Percentiles rank a stretch among this genome's conserved stretches.
Conservation (phyloP, 768 basidiomycete species). For the Tulasnella sp. region DNA sequence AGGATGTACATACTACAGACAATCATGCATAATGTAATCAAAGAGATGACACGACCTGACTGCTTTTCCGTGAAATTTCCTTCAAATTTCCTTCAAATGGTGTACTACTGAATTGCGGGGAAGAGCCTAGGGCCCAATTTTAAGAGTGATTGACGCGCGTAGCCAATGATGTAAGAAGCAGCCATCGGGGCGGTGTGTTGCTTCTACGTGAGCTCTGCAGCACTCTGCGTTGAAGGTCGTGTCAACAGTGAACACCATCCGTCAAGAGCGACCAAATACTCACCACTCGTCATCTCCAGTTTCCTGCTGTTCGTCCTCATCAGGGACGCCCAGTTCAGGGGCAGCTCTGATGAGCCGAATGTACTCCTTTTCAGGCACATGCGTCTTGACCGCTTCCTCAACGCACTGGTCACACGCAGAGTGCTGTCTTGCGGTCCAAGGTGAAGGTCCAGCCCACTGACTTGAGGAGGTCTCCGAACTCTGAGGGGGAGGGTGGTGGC, state of each 20-base stretch:
- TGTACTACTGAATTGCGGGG: neutral
- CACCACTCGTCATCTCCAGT: neutral
- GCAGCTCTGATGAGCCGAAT: neutral
- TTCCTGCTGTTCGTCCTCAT: neutral
- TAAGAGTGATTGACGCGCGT: too few species aligned
- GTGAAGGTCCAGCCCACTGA: neutral
- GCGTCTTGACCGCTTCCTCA: neutral
- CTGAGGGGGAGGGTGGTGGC: neutral
- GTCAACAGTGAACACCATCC: neutral
- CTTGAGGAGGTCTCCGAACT: too few species aligned
- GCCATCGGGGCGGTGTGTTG: too few species aligned
- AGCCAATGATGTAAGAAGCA: too few species aligned
- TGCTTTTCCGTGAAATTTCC: too few species aligned
- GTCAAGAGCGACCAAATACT: neutral
- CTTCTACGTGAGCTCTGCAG: neutral
- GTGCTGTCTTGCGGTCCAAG: neutral
- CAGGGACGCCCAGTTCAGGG: neutral
- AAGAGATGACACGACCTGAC: neutral
- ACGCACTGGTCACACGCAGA: neutral
- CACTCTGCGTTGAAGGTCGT: neutral
- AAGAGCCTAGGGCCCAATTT: too few species aligned
- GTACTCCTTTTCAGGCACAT: neutral
- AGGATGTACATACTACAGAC: neutral
- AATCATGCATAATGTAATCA: neutral
- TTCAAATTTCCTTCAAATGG: neutral